A percentile compares a stretch with the other conserved stretches of the same genome.
phyloP scores from a whole-genome alignment of 2,329 filamentous ascomycete species.

The Ilyonectria destructans region DNA sequence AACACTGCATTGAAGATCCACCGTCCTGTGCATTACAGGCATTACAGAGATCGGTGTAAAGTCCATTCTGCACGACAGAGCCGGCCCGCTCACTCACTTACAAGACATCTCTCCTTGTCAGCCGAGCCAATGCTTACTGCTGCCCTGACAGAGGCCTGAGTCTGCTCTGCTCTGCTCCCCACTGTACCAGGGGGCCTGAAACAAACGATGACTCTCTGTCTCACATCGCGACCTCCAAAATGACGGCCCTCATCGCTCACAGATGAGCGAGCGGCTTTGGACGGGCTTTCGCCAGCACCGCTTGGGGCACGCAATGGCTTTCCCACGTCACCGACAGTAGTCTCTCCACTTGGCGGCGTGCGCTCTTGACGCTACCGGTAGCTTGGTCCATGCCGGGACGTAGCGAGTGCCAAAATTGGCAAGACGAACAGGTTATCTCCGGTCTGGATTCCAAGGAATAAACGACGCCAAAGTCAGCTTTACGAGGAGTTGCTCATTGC shows the following conservation, averaged over 20 bases:
- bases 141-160: slow-evolving; percentile 21
- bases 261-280: slow-evolving; percentile 27
- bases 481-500: slow-evolving; percentile 27
- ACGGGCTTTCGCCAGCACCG: slow-evolving; percentile 35
- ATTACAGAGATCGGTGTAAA: slow-evolving; percentile 48
- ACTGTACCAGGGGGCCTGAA: slow-evolving; percentile 37
- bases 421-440: slow-evolving; percentile 28
- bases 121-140: slow-evolving; percentile 21
- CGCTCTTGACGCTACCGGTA: slow-evolving; percentile 37
- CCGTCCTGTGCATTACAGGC: slow-evolving; percentile 42
- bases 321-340: slow-evolving; percentile 43
- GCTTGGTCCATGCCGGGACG: slow-evolving; percentile 11
- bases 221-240: slow-evolving; percentile 31
- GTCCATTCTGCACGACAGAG: slow-evolving; percentile 45
- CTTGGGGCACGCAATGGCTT: slow-evolving; percentile 32
- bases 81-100: slow-evolving; percentile 30
- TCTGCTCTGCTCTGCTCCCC: slow-evolving; percentile 33
- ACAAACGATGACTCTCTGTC: slow-evolving; percentile 42
- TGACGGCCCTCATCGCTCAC: slow-evolving; percentile 17
- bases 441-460: slow-evolving; percentile 33
- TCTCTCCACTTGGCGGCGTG: slow-evolving; percentile 45
- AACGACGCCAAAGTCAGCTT: slow-evolving; percentile 21
- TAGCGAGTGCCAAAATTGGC: slow-evolving; percentile 36
- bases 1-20: slow-evolving; percentile 49
- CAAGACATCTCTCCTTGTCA: slow-evolving; percentile 16